Evolutionary conservation across 129 eudicot genomes (phyloP).

Genomic region (sunflower (Helianthus annuus)): HanXRQr2.0-SUNRISE NC_035446.2:123698963-123699462

Average conservation of each 20-base stretch:
- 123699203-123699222: slow-evolving; percentile 85
- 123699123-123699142: background rate
- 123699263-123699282: slow-evolving; percentile 92
- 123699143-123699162: background rate
- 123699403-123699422: slow-evolving; percentile 93
- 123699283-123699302: slow-evolving; percentile 94
- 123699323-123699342: background rate
- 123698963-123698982: slow-evolving; percentile 90
- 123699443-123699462: slow-evolving; percentile 97
- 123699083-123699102: background rate
- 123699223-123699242: slow-evolving; percentile 91
- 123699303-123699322: background rate
- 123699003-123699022: slow-evolving; percentile 73
- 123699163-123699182: slow-evolving; percentile 91
- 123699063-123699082: slow-evolving; percentile 1
- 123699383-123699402: slow-evolving; percentile 84
- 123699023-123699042: slow-evolving; percentile 90
- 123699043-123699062: slow-evolving; percentile 81
- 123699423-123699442: slow-evolving; percentile 84
- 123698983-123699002: slow-evolving; percentile 81
- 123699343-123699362: background rate
- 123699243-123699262: slow-evolving; percentile 87
- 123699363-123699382: background rate
- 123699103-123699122: background rate
- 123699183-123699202: slow-evolving; percentile 92